A percentile compares a stretch with the other conserved stretches of the same genome.
Evolutionary conservation across 2,329 filamentous ascomycete species (phyloP).

Genomic region (Pseudocercospora musae): DNA sequence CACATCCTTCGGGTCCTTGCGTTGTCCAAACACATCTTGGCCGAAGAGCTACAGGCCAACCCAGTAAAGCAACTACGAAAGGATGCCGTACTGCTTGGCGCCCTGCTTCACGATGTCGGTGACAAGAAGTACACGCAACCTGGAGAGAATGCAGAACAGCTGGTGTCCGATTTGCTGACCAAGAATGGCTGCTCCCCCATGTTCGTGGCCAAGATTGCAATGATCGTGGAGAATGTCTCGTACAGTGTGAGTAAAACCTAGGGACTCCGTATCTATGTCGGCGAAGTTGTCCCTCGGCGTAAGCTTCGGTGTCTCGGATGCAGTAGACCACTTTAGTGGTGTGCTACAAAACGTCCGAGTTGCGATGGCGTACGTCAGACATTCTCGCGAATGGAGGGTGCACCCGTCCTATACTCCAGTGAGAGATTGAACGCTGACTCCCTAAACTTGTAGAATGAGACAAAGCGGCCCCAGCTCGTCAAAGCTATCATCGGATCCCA

Average conservation of each 20-base stretch:
- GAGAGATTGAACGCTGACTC: too few species aligned
- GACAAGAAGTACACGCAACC: slow-evolving; percentile 72
- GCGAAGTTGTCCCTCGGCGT: too few species aligned
- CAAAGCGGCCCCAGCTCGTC: slow-evolving; percentile 60
- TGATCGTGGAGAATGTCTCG: slow-evolving; percentile 71
- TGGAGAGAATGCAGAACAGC: slow-evolving; percentile 53
- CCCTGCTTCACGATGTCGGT: slow-evolving; percentile 79
- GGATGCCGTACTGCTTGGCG: slow-evolving; percentile 31
- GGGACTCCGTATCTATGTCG: too few species aligned
- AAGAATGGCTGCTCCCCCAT: slow-evolving; percentile 54
- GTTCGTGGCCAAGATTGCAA: slow-evolving; percentile 66
- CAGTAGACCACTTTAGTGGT: too few species aligned
- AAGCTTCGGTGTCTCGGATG: too few species aligned
- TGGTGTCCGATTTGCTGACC: slow-evolving; percentile 55
- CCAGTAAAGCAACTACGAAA: slow-evolving; percentile 28
- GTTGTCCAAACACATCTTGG: slow-evolving; percentile 66
- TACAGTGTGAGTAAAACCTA: slow-evolving; percentile 50
- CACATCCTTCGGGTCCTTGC: slow-evolving; percentile 77
- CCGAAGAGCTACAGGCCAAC: slow-evolving; percentile 29
- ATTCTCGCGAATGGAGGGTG: too few species aligned
- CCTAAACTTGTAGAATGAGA: slow-evolving; percentile 53
- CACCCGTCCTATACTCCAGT: too few species aligned
- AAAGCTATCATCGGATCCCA: slow-evolving; percentile 58
- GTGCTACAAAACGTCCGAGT: too few species aligned
- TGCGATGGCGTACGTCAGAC: too few species aligned